These are phyloP conservation scores for Polytrichum formosum DNA, from an alignment of 225 moss, liverwort and hornwort genomes.

Conservation along the genomic window DNA sequence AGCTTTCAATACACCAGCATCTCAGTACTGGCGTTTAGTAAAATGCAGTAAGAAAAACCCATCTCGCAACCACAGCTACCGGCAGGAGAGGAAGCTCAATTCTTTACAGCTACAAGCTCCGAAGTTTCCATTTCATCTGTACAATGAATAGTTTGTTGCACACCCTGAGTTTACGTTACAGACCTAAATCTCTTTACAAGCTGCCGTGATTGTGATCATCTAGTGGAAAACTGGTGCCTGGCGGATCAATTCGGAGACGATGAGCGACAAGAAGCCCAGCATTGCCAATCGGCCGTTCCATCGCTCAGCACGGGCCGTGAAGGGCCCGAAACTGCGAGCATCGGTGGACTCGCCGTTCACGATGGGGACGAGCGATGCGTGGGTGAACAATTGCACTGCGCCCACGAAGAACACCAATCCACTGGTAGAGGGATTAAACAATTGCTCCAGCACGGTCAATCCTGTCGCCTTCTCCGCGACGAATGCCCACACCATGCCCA, in stretches of 20 bases:
- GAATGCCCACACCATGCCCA: constrained; percentile 9
- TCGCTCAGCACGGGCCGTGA: constrained; percentile 16
- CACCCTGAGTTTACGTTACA: too few relatives aligned
- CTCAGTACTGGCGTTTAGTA: too few relatives aligned
- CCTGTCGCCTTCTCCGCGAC: constrained; percentile 4
- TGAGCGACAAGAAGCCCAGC: constrained; percentile 11
- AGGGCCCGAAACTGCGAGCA: constrained; percentile 10
- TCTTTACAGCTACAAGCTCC: too few relatives aligned
- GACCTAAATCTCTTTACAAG: too few relatives aligned
- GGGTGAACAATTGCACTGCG: constrained; percentile 1
- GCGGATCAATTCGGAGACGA: constrained; percentile 5
- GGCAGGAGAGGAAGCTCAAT: too few relatives aligned
- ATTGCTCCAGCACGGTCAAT: constrained; percentile 10
- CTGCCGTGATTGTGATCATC: too few relatives aligned
- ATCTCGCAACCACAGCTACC: too few relatives aligned
- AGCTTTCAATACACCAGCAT: too few relatives aligned
- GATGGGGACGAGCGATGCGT: constrained; percentile 19
- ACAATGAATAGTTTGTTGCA: too few relatives aligned
- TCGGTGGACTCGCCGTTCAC: constrained; percentile 16
- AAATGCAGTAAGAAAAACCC: too few relatives aligned
- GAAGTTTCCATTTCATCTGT: too few relatives aligned
- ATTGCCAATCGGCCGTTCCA: constrained; percentile 20
- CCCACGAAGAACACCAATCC: constrained; percentile 17
- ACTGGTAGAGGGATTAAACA: not conserved
- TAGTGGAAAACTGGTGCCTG: not conserved